Evolutionary conservation across 1,284 basidiomycete species (phyloP).

Genomic region (Rhodotorula sp.): DNA sequence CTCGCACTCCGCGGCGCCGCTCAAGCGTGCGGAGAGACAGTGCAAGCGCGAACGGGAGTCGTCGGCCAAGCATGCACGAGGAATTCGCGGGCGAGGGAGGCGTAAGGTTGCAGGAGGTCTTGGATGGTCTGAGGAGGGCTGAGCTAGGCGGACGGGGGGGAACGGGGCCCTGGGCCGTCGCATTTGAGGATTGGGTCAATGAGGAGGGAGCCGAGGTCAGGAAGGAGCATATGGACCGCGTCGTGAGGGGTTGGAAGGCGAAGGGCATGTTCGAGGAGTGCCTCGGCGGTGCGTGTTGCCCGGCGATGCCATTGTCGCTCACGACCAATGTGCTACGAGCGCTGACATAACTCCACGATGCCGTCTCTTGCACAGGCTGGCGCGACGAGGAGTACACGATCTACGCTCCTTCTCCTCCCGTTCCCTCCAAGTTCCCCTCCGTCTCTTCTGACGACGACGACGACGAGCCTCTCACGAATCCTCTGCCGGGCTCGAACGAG

Average conservation of each 20-base stretch:
- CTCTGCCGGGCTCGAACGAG: slow-evolving; percentile 56
- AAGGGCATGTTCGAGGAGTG: slow-evolving; percentile 48
- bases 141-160: not conserved
- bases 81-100: not conserved
- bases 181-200: slow-evolving; percentile 40
- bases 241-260: slow-evolving; percentile 48
- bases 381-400: slow-evolving; percentile 77
- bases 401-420: slow-evolving; percentile 61
- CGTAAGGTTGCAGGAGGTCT: slow-evolving; percentile 1
- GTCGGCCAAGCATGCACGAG: too few relatives aligned
- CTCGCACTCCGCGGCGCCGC: not conserved
- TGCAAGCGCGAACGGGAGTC: too few relatives aligned
- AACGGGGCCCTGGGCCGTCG: slow-evolving; percentile 29
- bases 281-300: slow-evolving; percentile 50
- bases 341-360: not conserved
- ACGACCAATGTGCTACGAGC: too few relatives aligned
- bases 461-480: not conserved
- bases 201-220: slow-evolving; percentile 43
- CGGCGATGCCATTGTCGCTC: not conserved
- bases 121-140: slow-evolving; percentile 6
- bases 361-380: slow-evolving; percentile 58
- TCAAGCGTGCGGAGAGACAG: not conserved
- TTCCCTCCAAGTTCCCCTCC: slow-evolving; percentile 48
- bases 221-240: slow-evolving; percentile 46
- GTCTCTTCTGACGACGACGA: slow-evolving; percentile 49